Evolutionary conservation across 306 rosid genomes (phyloP).

Genomic region (Acacia confusa): DNA sequence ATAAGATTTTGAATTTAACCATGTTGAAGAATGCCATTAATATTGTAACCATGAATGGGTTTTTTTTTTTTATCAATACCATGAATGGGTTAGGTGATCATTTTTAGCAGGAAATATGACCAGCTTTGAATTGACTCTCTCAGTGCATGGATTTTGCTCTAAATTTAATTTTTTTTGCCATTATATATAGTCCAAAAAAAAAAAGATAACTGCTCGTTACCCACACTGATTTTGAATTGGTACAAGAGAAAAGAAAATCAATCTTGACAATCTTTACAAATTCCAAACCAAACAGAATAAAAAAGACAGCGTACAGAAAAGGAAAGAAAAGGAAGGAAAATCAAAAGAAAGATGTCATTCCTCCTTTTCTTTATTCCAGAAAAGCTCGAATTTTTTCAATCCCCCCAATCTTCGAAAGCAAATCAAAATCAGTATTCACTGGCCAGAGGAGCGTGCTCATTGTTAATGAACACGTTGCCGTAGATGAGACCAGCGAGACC

Average conservation of each 20-base stretch:
- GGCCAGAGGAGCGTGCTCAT: constrained; percentile 61
- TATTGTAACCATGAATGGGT: no score
- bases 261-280: neutral
- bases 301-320: neutral
- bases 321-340: neutral
- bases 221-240: neutral
- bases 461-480: constrained; percentile 56
- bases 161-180: no score
- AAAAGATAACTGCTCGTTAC: neutral
- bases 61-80: no score
- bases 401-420: neutral
- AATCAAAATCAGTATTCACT: constrained; percentile 35
- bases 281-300: neutral
- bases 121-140: no score
- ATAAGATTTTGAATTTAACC: no score
- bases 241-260: neutral
- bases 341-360: neutral
- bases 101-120: no score
- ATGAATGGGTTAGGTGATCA: no score
- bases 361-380: neutral
- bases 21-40: no score
- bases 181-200: no score
- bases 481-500: constrained; percentile 90
- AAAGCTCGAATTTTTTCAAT: neutral
- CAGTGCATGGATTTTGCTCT: no score